A percentile compares a stretch with the other conserved stretches of the same genome.
phyloP scores from a whole-genome alignment of 78 protist genomes.

The Dictyostelium firmibasis region DNA sequence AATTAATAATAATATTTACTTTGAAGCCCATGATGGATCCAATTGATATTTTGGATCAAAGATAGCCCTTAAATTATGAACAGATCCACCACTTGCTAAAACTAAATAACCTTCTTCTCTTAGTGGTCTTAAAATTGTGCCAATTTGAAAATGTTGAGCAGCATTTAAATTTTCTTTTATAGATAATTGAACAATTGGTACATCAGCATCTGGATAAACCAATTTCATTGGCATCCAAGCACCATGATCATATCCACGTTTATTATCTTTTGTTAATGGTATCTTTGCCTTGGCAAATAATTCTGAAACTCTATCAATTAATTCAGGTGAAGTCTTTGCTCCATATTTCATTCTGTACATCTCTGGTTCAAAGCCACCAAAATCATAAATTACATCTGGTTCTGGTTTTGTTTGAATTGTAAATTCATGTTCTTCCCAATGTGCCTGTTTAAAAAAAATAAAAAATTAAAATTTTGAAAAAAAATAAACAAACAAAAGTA shows the following conservation, averaged over 20 bases:
- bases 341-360: conserved; percentile 57
- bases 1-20: background rate
- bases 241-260: conserved; percentile 84
- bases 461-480: background rate
- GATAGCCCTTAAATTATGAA: conserved; percentile 70
- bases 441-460: conserved; percentile 5
- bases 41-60: background rate
- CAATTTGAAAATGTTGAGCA: conserved; percentile 38
- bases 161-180: conserved; percentile 35
- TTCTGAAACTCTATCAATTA: conserved; percentile 37
- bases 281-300: background rate
- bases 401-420: conserved; percentile 1
- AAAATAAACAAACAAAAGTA: background rate
- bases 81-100: conserved; percentile 70
- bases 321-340: conserved; percentile 4
- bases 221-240: conserved; percentile 43
- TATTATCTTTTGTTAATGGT: background rate
- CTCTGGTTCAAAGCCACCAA: conserved; percentile 76
- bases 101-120: conserved; percentile 72
- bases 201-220: conserved; percentile 79
- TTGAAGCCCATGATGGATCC: background rate
- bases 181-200: conserved; percentile 84
- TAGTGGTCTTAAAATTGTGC: conserved; percentile 20
- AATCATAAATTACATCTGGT: conserved; percentile 68
- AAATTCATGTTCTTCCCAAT: conserved; percentile 67